Conservation (phyloP, 169 alveolate genomes). For the Theileria annulata region DNA sequence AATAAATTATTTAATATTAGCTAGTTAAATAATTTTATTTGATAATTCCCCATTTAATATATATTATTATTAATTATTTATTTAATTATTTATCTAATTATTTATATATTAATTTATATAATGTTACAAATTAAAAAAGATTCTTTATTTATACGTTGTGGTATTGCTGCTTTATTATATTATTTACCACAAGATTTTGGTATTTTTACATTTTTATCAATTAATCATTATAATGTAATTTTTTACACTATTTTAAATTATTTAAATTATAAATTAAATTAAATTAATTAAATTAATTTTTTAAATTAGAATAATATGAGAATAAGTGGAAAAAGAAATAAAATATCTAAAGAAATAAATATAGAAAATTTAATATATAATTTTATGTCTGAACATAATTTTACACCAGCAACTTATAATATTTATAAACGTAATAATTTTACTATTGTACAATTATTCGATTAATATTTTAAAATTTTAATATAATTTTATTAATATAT, state of each 20-base stretch:
- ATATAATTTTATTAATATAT: too few relatives aligned
- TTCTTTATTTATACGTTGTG: constrained; percentile 55
- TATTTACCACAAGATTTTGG: constrained; percentile 68
- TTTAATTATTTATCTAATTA: background rate
- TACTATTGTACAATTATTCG: constrained; percentile 33
- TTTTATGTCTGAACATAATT: constrained; percentile 49
- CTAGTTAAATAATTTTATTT: too few relatives aligned
- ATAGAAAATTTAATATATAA: constrained; percentile 27
- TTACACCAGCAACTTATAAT: constrained; percentile 26
- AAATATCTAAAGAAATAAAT: constrained; percentile 31
- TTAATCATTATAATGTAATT: too few relatives aligned
- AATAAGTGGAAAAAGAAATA: constrained; percentile 24
- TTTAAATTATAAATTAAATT: too few relatives aligned
- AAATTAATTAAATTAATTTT: background rate
- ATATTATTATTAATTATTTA: background rate
- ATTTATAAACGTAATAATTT: constrained; percentile 17
- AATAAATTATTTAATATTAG: background rate
- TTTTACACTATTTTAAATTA: background rate
- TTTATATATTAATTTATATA: background rate
- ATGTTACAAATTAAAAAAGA: constrained; percentile 36
- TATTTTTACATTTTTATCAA: constrained; percentile 31
- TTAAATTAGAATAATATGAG: constrained; percentile 14
- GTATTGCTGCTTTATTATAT: constrained; percentile 53
- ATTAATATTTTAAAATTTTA: too few relatives aligned
- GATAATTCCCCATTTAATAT: too few relatives aligned